Percentiles rank a stretch among this genome's conserved stretches.
Conservation (phyloP, 139 green algal species). For the Pleodorina starrii region DNA sequence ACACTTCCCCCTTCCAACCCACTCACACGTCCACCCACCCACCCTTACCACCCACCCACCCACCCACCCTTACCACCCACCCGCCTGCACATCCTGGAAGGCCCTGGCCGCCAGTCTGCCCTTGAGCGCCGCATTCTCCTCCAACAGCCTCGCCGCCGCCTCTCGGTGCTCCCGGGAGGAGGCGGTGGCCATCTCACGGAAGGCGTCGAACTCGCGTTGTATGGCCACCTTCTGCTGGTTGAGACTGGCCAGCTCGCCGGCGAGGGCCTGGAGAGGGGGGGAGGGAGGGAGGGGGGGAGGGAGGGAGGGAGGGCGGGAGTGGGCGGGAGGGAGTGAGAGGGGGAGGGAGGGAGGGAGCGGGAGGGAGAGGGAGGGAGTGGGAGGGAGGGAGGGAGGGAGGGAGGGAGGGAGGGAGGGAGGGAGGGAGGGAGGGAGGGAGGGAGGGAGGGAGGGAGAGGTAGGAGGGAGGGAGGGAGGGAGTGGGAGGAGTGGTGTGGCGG, state of each 20-base stretch:
- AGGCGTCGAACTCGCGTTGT: conserved; percentile 71
- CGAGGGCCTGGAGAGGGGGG: conserved; percentile 40
- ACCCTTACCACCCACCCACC: not conserved
- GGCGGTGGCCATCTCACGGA: conserved; percentile 49
- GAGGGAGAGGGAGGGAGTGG: not conserved
- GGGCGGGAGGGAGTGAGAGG: not conserved
- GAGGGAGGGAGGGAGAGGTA: too few species aligned
- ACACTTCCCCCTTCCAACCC: not conserved
- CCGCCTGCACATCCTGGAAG: conserved; percentile 39
- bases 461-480: too few species aligned
- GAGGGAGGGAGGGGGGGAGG: not conserved
- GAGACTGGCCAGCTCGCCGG: conserved; percentile 58
- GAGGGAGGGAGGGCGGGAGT: not conserved
- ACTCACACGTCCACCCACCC: not conserved
- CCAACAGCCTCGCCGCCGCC: conserved; percentile 56
- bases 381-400: not conserved
- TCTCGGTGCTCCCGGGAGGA: conserved; percentile 54
- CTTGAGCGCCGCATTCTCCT: conserved; percentile 66
- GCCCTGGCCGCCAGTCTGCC: conserved; percentile 51
- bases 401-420: not conserved
- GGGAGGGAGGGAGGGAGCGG: not conserved
- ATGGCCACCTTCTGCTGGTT: conserved; percentile 68
- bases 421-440: too few species aligned
- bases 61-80: conserved; percentile 10
- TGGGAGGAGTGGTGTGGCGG: too few species aligned